A percentile compares a stretch with the other conserved stretches of the same genome.
phyloP scores from a whole-genome alignment of 2,329 filamentous ascomycete species.

The Trichoderma cornu-damae region DNA sequence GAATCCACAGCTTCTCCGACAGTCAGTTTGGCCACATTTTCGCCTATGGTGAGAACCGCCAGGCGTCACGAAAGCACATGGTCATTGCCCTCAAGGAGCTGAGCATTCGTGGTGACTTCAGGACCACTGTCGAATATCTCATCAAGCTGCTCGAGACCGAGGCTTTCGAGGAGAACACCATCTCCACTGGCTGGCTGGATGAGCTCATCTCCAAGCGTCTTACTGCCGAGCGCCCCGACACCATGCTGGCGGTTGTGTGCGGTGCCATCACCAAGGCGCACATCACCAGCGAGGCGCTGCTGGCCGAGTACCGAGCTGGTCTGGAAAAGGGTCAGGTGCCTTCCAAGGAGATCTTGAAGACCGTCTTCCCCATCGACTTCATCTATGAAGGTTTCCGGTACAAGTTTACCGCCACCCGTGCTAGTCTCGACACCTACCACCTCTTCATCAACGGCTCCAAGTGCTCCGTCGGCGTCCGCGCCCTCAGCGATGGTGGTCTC shows the following conservation, averaged over 20 bases:
- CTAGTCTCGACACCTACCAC: constrained; percentile 89
- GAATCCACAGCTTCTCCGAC: constrained; percentile 99
- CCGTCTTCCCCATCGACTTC: constrained; percentile 95
- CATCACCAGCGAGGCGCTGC: constrained; percentile 83
- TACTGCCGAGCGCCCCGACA: constrained; percentile 90
- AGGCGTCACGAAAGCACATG: constrained; percentile 97
- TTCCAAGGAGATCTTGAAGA: constrained; percentile 94
- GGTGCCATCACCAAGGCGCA: constrained; percentile 94
- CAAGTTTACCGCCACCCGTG: constrained; percentile 95
- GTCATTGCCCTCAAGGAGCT: constrained; percentile 96
- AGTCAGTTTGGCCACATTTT: constrained; percentile 99
- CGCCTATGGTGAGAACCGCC: constrained; percentile 95
- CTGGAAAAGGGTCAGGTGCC: constrained; percentile 97
- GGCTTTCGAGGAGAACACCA: constrained; percentile 97
- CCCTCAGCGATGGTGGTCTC: constrained; percentile 88
- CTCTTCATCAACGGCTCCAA: constrained; percentile 99
- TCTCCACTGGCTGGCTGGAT: constrained; percentile 97
- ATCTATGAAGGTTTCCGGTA: constrained; percentile 96
- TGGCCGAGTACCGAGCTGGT: constrained; percentile 79
- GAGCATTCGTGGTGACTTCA: constrained; percentile 98
- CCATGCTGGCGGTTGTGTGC: constrained; percentile 88
- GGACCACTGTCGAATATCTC: constrained; percentile 96
- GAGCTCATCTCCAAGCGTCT: constrained; percentile 97
- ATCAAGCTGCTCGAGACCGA: constrained; percentile 98
- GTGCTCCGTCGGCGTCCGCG: constrained; percentile 86